A percentile compares a stretch with the other conserved stretches of the same genome.
These are phyloP conservation scores for Pezicula radicicola DNA, from an alignment of 2,329 filamentous ascomycete genomes.

Conservation along the genomic window DNA sequence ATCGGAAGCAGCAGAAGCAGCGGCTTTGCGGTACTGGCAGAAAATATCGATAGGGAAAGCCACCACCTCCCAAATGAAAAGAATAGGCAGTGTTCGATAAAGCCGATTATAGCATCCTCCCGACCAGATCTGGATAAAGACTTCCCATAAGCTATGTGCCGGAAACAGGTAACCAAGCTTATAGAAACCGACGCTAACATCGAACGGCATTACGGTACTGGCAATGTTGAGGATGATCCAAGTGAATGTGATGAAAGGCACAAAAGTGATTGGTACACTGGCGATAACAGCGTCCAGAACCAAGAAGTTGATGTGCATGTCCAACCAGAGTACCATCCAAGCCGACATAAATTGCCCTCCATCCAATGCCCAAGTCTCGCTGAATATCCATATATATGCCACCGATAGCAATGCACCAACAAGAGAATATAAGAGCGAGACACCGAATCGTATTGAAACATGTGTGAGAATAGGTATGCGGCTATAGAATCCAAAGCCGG, in stretches of 20 bases:
- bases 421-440: slow-evolving; percentile 30
- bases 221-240: slow-evolving; percentile 66
- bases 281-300: slow-evolving; percentile 36
- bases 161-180: slow-evolving; percentile 63
- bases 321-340: slow-evolving; percentile 59
- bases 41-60: background rate
- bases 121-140: slow-evolving; percentile 40
- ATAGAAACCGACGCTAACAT: slow-evolving; percentile 57
- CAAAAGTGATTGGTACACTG: slow-evolving; percentile 31
- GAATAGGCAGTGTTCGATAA: slow-evolving; percentile 36
- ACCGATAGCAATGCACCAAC: slow-evolving; percentile 35
- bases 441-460: too few relatives aligned
- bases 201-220: slow-evolving; percentile 57
- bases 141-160: slow-evolving; percentile 50
- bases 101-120: slow-evolving; percentile 35
- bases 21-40: too few relatives aligned
- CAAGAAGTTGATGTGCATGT: slow-evolving; percentile 46
- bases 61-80: slow-evolving; percentile 36
- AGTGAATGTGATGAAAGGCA: slow-evolving; percentile 43
- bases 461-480: too few relatives aligned
- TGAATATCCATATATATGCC: slow-evolving; percentile 42
- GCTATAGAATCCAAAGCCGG: too few relatives aligned
- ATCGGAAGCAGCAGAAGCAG: too few relatives aligned
- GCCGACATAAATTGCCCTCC: slow-evolving; percentile 57
- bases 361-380: slow-evolving; percentile 36